Percentiles rank a stretch among this genome's conserved stretches.
These are phyloP conservation scores for Arthrocladium fulminans DNA, from an alignment of 2,329 filamentous ascomycete species.

Conservation along the genomic window DNA sequence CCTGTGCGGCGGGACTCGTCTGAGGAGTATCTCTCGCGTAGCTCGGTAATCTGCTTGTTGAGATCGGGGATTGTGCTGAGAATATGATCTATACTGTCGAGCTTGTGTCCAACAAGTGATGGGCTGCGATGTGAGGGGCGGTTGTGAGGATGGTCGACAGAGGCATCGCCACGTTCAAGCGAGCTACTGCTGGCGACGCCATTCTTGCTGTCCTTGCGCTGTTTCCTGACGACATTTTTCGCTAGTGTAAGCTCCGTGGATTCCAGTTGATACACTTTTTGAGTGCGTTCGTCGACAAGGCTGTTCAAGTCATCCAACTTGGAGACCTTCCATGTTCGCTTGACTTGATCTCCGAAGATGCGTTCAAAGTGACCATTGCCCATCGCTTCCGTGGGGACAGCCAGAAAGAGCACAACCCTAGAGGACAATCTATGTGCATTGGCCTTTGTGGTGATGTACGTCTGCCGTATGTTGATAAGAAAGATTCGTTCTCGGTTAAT, in stretches of 20 bases:
- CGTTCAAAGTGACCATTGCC: constrained; percentile 64
- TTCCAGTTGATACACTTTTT: constrained; percentile 69
- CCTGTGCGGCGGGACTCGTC: constrained; percentile 57
- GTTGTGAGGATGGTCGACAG: constrained; percentile 10
- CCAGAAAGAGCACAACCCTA: constrained; percentile 77
- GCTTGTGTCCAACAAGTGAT: constrained; percentile 51
- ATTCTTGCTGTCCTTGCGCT: constrained; percentile 3
- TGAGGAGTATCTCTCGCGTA: constrained; percentile 8
- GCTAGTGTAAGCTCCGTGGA: constrained; percentile 82
- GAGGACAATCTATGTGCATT: constrained; percentile 80
- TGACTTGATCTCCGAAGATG: constrained; percentile 66
- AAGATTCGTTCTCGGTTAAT: constrained; percentile 81
- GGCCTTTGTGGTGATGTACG: constrained; percentile 74
- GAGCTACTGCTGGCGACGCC: constrained; percentile 2
- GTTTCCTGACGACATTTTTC: constrained; percentile 54
- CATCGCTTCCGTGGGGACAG: constrained; percentile 68
- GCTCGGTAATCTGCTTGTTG: constrained; percentile 10
- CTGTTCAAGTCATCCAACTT: constrained; percentile 68
- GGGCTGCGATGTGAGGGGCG: constrained; percentile 65
- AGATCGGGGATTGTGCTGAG: constrained; percentile 64
- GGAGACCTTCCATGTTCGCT: constrained; percentile 74
- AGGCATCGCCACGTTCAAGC: constrained; percentile 8
- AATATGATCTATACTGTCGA: constrained; percentile 50
- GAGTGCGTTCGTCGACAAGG: constrained; percentile 70
- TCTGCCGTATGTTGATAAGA: constrained; percentile 84